Conservation (phyloP, 148 eudicot species). For the Heliosperma pusillum region DNA sequence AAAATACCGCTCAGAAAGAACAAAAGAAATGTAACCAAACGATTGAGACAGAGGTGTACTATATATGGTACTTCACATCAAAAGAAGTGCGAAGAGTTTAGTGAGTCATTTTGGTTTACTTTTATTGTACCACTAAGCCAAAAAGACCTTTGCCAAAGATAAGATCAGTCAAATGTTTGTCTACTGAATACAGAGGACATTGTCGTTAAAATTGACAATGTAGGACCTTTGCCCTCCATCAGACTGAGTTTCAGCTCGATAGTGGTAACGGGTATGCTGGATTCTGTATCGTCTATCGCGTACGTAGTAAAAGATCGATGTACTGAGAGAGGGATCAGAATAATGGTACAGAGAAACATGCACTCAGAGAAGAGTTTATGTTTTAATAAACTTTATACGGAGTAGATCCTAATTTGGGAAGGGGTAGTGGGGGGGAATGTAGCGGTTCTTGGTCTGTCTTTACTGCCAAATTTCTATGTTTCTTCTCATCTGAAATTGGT, state of each 20-base stretch:
- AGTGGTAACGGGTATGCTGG: background rate
- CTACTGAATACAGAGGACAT: background rate
- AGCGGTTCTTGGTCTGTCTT: background rate
- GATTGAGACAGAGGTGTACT: too few relatives aligned
- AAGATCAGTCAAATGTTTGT: too few relatives aligned
- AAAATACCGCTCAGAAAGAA: too few relatives aligned
- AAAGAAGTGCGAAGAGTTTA: too few relatives aligned
- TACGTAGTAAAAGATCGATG: background rate
- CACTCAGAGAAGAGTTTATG: background rate
- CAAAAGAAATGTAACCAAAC: too few relatives aligned
- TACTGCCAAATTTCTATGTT: background rate
- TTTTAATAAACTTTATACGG: background rate
- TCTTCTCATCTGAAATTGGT: conserved; percentile 11
- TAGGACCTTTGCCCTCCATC: too few relatives aligned
- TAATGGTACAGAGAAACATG: background rate
- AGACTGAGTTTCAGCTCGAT: background rate
- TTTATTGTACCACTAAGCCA: too few relatives aligned
- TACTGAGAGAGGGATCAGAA: background rate
- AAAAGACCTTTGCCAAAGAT: too few relatives aligned
- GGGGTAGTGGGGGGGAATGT: background rate
- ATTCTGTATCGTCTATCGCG: background rate
- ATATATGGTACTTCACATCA: too few relatives aligned
- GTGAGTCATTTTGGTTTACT: too few relatives aligned
- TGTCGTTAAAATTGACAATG: background rate
- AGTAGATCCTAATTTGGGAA: background rate